Evolutionary conservation across 345 rosid species (phyloP).

Genomic region (Eucalyptus pumila): DNA sequence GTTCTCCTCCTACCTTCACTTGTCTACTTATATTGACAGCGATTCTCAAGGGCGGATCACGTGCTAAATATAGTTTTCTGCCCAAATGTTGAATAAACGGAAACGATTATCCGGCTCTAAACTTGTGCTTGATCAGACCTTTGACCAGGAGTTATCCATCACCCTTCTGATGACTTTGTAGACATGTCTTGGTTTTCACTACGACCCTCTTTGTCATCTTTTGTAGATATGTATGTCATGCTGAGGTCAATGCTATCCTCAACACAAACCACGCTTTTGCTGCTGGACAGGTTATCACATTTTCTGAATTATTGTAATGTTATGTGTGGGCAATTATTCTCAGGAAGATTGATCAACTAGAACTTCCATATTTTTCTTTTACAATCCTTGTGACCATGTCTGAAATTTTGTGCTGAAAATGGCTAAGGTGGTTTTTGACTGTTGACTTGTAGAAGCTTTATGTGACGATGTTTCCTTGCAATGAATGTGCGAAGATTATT

Average conservation of each 20-base stretch:
- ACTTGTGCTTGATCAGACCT: not conserved
- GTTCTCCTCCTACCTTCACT: not conserved
- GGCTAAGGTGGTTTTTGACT: not conserved
- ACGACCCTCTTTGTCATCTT: not conserved
- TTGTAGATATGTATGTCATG: constrained; percentile 90
- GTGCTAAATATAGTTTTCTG: not conserved
- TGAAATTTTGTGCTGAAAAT: not conserved
- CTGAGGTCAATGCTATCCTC: constrained; percentile 94
- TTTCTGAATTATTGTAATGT: not conserved
- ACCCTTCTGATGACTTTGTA: not conserved
- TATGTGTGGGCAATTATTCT: not conserved
- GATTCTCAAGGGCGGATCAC: not conserved
- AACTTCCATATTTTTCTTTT: not conserved
- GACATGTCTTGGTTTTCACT: not conserved
- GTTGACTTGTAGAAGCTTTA: constrained; percentile 65
- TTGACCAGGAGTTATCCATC: not conserved
- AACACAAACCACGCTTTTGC: constrained; percentile 94
- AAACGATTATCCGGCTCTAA: not conserved
- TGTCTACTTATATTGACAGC: not conserved
- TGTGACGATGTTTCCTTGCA: constrained; percentile 99
- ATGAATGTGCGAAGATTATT: constrained; percentile 95
- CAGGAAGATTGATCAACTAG: not conserved
- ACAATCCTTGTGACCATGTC: not conserved
- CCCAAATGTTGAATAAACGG: not conserved
- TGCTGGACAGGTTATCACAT: constrained; percentile 53